Conservation (phyloP, 495 filamentous ascomycete genomes). For the Penicillium chermesinum region DNA sequence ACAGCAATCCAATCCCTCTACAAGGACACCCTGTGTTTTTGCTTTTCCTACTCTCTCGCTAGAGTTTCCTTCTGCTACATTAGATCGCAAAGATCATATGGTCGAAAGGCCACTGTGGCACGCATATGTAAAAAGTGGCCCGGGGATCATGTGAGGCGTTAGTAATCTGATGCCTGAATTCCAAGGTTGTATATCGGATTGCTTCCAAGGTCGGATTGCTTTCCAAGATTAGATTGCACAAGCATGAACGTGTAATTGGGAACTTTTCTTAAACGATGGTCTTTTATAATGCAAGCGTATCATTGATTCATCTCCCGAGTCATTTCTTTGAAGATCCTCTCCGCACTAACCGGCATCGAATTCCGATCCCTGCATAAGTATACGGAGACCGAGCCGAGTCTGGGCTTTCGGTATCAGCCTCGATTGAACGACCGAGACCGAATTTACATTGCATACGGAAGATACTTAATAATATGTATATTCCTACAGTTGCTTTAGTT, state of each 20-base stretch:
- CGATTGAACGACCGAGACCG: not conserved
- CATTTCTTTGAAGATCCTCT: not conserved
- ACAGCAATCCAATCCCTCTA: not conserved
- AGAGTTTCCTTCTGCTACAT: not conserved
- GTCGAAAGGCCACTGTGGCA: not conserved
- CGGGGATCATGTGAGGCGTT: not conserved
- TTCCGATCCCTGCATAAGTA: not conserved
- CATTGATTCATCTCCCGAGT: no score
- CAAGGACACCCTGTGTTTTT: not conserved
- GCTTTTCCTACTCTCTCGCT: not conserved
- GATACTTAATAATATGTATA: no score
- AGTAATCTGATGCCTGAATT: no score
- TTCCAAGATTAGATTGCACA: no score
- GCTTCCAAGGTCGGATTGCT: no score
- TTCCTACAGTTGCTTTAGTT: no score
- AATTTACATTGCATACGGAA: no score
- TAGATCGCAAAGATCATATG: not conserved
- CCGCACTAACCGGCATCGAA: not conserved
- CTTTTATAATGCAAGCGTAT: no score
- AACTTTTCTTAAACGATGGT: no score
- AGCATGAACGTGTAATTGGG: no score
- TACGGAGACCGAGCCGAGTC: not conserved
- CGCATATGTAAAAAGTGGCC: not conserved
- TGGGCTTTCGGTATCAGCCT: no score
- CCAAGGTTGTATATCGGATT: no score